Evolutionary conservation across 805 yeast species (phyloP), one percentile per base, ranked within the genome.

Genomic region (Candida endomychidarum): DNA sequence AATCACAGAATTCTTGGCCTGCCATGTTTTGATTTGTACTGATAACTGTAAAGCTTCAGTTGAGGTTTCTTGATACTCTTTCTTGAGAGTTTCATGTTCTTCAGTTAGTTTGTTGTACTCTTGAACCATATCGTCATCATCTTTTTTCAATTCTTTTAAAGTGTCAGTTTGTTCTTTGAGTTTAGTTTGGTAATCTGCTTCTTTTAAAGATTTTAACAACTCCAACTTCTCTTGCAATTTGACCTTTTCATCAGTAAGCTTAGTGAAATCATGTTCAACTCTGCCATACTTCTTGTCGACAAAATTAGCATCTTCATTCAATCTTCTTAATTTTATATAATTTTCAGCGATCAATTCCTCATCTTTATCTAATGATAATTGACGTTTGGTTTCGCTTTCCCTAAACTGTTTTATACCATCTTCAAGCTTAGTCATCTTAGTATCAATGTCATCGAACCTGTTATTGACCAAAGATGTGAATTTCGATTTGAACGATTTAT

Each of bases 251-350:
- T 47, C 52, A 9, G 46, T 50, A n/a, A 46, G 38, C 24, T 53
- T 58, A 3, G 41, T 27, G 5, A 54, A 43, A 16, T 67, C 73
- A 8, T 40, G 37, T 14, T 69, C 74, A 1, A 60, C 56, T 24
- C 60, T 57, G 10, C 45, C 52, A 18, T 63, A 48, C 43, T 59
- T 65, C 40, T 57, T 56, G 35, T 69, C 75, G 8, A 53, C 55
- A 6, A 53, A 29, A 6, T 42, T 38, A 2, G 69, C 69, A 21
- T 57, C 65, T 17, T 67, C 73, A 43, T 65, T 69, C 24, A 64
- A 50, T 32, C 57, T 55, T 25, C 64, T 54, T 12, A 67, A 48
- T 33, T 60, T 56, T 12, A 53, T 46, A 49, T 64, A 69, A 20
- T 55, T 53, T 7, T 43, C 54, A 3, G 68, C 65, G 0, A 69